phyloP scores from a whole-genome alignment of 257 asterid species.

The Phtheirospermum japonicum region DNA sequence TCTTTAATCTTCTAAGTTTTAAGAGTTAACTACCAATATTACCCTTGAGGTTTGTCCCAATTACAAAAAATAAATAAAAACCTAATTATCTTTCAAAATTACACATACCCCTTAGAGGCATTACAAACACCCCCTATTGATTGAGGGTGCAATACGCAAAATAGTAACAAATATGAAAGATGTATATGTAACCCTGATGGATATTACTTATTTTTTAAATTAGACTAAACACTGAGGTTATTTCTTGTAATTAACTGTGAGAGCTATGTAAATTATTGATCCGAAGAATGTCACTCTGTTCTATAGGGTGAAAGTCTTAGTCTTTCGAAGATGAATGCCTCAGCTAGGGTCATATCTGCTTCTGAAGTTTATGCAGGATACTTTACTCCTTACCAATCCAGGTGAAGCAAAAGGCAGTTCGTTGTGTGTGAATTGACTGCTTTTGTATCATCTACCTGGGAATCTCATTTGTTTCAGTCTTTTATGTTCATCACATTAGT shows the following conservation, averaged over 20 bases:
- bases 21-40: background rate
- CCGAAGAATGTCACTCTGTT: conserved; percentile 23
- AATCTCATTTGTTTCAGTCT: conserved; percentile 30
- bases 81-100: too few relatives aligned
- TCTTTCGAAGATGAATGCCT: conserved; percentile 40
- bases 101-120: too few relatives aligned
- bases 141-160: too few relatives aligned
- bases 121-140: too few relatives aligned
- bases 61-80: too few relatives aligned
- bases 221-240: background rate
- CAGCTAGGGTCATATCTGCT: conserved; percentile 62
- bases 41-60: too few relatives aligned
- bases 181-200: too few relatives aligned
- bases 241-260: too few relatives aligned
- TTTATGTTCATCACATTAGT: conserved; percentile 40
- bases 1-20: background rate
- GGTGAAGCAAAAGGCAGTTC: conserved; percentile 94
- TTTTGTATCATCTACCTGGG: conserved; percentile 28
- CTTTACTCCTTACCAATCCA: conserved; percentile 98
- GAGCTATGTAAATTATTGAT: too few relatives aligned
- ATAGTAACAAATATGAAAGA: too few relatives aligned
- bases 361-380: conserved; percentile 80
- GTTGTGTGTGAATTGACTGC: conserved; percentile 29
- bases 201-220: too few relatives aligned
- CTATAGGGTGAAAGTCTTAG: conserved; percentile 83